Evolutionary conservation across 2,329 filamentous ascomycete species (phyloP).

Genomic region (Trichoderma atroviride): DNA sequence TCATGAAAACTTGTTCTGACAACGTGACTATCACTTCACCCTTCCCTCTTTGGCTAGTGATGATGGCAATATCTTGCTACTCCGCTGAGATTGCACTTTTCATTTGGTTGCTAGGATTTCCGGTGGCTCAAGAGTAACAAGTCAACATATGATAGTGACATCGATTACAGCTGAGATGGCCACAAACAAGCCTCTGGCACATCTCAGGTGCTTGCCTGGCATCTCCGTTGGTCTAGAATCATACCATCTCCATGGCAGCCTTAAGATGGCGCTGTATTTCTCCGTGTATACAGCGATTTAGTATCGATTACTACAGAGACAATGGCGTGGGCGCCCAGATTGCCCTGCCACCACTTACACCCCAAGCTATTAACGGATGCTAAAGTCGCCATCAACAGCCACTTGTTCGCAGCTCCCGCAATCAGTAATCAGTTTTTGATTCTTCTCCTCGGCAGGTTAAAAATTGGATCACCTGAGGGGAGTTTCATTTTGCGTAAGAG

Average conservation of each 20-base stretch:
- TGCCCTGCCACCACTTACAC: neutral
- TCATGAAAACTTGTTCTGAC: neutral
- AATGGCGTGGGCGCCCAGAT: neutral
- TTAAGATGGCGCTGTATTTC: neutral
- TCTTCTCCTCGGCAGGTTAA: neutral
- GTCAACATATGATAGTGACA: neutral
- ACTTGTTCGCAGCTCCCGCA: neutral
- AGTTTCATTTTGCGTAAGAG: slow-evolving; percentile 6
- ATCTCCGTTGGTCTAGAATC: neutral
- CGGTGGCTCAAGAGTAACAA: neutral
- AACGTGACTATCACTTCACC: slow-evolving; percentile 8
- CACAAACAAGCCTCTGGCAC: neutral
- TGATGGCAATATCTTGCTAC: neutral
- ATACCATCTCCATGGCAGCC: neutral
- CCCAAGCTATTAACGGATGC: slow-evolving; percentile 3
- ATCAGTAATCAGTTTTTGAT: neutral
- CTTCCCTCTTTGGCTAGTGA: neutral
- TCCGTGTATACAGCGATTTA: neutral
- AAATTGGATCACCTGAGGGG: neutral
- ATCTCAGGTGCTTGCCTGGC: neutral
- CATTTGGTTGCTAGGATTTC: neutral
- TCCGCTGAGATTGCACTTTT: neutral
- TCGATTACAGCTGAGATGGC: neutral
- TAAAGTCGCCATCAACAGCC: slow-evolving; percentile 19
- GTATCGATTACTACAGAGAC: neutral